These are phyloP conservation scores for Kurtzmaniella quercitrusa DNA, from an alignment of 1,139 yeast species.

Conservation along the genomic window DNA sequence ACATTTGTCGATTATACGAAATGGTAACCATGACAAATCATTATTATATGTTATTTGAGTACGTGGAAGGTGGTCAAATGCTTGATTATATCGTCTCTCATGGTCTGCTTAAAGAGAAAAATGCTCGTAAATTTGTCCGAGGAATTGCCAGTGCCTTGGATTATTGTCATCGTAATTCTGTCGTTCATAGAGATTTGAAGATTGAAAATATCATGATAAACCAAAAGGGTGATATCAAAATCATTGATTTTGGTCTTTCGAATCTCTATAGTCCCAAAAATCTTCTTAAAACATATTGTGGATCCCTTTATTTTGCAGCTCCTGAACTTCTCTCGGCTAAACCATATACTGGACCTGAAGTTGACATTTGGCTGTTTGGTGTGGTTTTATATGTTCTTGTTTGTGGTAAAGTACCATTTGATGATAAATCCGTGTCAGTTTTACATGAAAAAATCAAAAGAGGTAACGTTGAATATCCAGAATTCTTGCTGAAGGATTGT, in stretches of 20 bases:
- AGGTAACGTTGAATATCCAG: slow-evolving; percentile 91
- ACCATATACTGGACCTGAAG: slow-evolving; percentile 95
- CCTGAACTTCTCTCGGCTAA: slow-evolving; percentile 92
- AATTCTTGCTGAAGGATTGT: slow-evolving; percentile 75
- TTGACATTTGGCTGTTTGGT: slow-evolving; percentile 98
- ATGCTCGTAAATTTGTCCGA: slow-evolving; percentile 91
- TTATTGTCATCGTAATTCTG: slow-evolving; percentile 88
- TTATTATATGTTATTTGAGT: slow-evolving; percentile 94
- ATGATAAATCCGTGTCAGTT: slow-evolving; percentile 89
- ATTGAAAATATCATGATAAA: slow-evolving; percentile 96
- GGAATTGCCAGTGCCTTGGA: slow-evolving; percentile 95
- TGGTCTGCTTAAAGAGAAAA: slow-evolving; percentile 89
- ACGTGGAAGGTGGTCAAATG: slow-evolving; percentile 97
- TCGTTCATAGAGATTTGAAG: slow-evolving; percentile 94
- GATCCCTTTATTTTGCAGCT: slow-evolving; percentile 96
- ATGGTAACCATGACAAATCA: slow-evolving; percentile 97
- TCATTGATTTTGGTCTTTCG: slow-evolving; percentile 93
- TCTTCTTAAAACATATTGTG: slow-evolving; percentile 90
- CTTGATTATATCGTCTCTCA: slow-evolving; percentile 95
- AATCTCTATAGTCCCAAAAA: slow-evolving; percentile 74
- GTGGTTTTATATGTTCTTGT: slow-evolving; percentile 91
- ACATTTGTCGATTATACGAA: slow-evolving; percentile 86
- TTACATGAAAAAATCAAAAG: slow-evolving; percentile 91
- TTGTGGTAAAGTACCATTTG: slow-evolving; percentile 98
- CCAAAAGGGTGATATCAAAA: slow-evolving; percentile 88